Base-by-base conservation (phyloP, 805 yeast species). In the Candida jianshihensis region DNA sequence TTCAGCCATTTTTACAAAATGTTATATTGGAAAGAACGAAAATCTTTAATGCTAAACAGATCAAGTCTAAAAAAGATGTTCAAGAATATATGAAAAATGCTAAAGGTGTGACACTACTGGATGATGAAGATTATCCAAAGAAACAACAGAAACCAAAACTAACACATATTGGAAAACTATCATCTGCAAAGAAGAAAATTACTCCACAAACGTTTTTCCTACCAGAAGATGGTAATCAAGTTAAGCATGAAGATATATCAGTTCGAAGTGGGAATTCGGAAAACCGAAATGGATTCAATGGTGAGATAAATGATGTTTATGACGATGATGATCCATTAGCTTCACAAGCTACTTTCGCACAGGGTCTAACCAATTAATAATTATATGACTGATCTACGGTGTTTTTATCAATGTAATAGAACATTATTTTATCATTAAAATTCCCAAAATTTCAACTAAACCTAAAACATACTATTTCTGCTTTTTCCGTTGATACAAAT, bases 151-250 rank as follows among this genome's bases (percentile, higher is more conserved):
- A 54, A 13, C 81, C 95, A 1, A 80, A 88, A 50, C 63, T 92
- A 34, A 96, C 97, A 11, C 96, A 96, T 6, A 83, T 86, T 21
- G 96, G 96, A 26, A 87, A 82, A 57, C 83, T 89, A 26, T 60
- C 82, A 5, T 71, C 75, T 1, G 60, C 74, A 6, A 87, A 86
- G 60, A 86, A 80, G 62, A 81, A 74, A 48, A 52, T 71, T 11
- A 59, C 76, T 5, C 64, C 73, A 0, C 66, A 57, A 30, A 67
- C 82, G 0, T 82, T 72, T 49, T 71, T 81, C 46, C 53, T 81
- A 11, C 63, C 65, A 13, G 71, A 67, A 31, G n/a, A n/a, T n/a
- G 49, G 37, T 9, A 33, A 28, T 30, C 20, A 20, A 6, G 18
- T 21, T 21, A 21, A 21, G 11, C 8, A 21, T 8, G 24, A 21